Evolutionary conservation across 2,329 filamentous ascomycete species (phyloP), one percentile per base, ranked within the genome.

Genomic region (Achaetomium macrosporum): DNA sequence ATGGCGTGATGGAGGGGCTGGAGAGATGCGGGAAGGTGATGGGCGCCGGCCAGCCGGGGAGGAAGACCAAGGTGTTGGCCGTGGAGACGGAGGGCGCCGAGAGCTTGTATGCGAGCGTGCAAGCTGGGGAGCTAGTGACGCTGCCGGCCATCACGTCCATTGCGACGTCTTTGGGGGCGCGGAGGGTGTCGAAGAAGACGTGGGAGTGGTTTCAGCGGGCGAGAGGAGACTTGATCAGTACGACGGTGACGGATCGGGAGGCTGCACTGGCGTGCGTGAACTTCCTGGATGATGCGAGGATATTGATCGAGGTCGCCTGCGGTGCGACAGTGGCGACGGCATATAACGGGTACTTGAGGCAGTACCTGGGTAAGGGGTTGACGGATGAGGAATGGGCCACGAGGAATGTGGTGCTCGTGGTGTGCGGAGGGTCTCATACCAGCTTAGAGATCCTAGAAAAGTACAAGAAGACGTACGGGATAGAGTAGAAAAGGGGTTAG

Each of bases 271-370:
- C 84, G 2, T 87, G 85, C 50, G 83, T 86, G 63, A 76, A 81
- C 20, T 84, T 96, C 57, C 85, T 88, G 10, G 87, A 96, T 59
- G 90, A 95, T 56, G 88, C 91, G 61, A 74, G 87, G 25, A 71
- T 92, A 52, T 73, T 96, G 53, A 88, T 96, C 3, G 92, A 97
- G 72, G 75, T 86, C 35, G 84, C 90, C 0, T 96, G 92, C 66
- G 90, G 91, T 1, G 90, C 92, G 6, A 87, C 85, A 48, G 70
- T 95, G 12, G 88, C 85, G 1, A 67, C 81, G 3, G 83, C 76
- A 54, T 90, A 89, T 63, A 80, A 79, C 39, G 82, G 79, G 0
- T 69, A 78, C 39, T 65, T 95, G 63, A 77, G 83, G 63, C 74
- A 76, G 60, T 71, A 82, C 10, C 71, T 90, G 0, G 81, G 85